These are phyloP conservation scores for Teratosphaeria gauchensis DNA, from an alignment of 2,329 filamentous ascomycete genomes.

Conservation along the genomic window DNA sequence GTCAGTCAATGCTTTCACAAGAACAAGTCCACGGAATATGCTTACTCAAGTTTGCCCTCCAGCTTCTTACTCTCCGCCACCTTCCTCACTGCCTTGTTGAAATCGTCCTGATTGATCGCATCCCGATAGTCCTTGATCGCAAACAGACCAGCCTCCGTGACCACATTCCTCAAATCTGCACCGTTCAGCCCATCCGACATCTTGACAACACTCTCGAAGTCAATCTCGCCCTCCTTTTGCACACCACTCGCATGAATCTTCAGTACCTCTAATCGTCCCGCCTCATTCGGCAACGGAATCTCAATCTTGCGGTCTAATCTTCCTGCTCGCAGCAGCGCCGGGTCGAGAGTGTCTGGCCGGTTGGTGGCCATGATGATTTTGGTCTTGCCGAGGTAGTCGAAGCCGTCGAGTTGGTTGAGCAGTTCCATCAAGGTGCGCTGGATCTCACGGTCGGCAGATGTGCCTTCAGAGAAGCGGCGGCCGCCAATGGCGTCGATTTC, in stretches of 20 bases:
- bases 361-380: slow-evolving; percentile 99
- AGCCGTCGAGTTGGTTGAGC: slow-evolving; percentile 95
- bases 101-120: slow-evolving; percentile 93
- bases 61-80: slow-evolving; percentile 96
- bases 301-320: slow-evolving; percentile 96
- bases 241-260: slow-evolving; percentile 92
- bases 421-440: slow-evolving; percentile 98
- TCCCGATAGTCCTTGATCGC: slow-evolving; percentile 98
- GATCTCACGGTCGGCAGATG: slow-evolving; percentile 94
- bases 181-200: slow-evolving; percentile 99
- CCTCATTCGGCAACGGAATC: slow-evolving; percentile 93
- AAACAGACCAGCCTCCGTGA: slow-evolving; percentile 94
- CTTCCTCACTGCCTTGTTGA: slow-evolving; percentile 98
- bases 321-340: slow-evolving; percentile 81
- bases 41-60: slow-evolving; percentile 84
- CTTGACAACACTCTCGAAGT: slow-evolving; percentile 98
- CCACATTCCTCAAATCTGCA: slow-evolving; percentile 92
- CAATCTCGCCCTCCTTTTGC: slow-evolving; percentile 84
- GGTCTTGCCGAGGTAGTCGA: slow-evolving; percentile 98
- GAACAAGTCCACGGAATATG: background rate
- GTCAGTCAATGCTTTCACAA: background rate
- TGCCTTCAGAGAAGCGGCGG: slow-evolving; percentile 91
- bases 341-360: slow-evolving; percentile 90
- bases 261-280: slow-evolving; percentile 88
- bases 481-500: slow-evolving; percentile 99